These are phyloP conservation scores for Nematocida ironsii DNA, from an alignment of 371 early-diverging fungal genomes.

Conservation along the genomic window DNA sequence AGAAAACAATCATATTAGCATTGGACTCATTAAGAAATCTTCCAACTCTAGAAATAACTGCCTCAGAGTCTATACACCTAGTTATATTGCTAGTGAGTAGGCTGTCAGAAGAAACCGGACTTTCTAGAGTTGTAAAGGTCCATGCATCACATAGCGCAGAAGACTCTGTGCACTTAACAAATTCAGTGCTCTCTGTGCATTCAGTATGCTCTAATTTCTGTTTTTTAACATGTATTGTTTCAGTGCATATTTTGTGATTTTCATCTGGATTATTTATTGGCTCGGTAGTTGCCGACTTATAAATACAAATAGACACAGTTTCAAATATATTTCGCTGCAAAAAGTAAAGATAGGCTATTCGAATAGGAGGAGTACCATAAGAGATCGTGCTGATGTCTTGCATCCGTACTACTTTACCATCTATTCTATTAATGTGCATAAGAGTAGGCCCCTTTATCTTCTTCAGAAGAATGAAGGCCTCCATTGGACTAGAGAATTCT, in stretches of 20 bases:
- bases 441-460: slow-evolving; percentile 65
- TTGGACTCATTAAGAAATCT: not conserved
- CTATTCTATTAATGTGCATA: slow-evolving; percentile 54
- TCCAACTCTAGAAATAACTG: slow-evolving; percentile 5
- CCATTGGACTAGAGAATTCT: slow-evolving; percentile 66
- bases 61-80: not conserved
- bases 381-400: slow-evolving; percentile 23
- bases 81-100: not conserved
- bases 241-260: not conserved
- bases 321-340: slow-evolving; percentile 42
- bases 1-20: not conserved
- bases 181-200: not conserved
- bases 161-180: not conserved
- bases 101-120: not conserved
- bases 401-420: slow-evolving; percentile 5
- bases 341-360: slow-evolving; percentile 48
- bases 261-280: not conserved
- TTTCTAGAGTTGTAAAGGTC: slow-evolving; percentile 14
- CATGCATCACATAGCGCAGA: not conserved
- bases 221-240: not conserved
- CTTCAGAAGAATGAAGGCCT: slow-evolving; percentile 67
- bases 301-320: slow-evolving; percentile 35
- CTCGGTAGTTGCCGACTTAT: not conserved
- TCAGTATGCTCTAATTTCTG: not conserved
- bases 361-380: slow-evolving; percentile 8